Evolutionary conservation across 257 asterid genomes (phyloP), one percentile per base, ranked within the genome.

Genomic region (Craterostigma plantagineum): DNA sequence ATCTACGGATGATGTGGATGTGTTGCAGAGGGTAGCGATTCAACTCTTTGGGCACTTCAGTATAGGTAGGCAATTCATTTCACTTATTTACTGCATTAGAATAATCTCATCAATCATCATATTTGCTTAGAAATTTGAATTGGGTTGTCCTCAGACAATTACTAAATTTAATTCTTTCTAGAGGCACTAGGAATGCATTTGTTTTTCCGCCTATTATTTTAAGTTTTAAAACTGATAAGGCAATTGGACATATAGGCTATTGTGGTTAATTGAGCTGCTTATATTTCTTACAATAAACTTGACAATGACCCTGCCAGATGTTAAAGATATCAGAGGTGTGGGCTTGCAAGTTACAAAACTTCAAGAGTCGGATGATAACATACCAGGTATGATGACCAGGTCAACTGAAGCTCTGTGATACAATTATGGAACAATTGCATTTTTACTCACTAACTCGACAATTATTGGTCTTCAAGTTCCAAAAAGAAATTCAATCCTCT

Each of bases 281-380:
- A 36, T 36, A 9, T 36, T 34, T 36, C 14, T 36, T 36, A 36
- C 40, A 9, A 36, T 1, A 36, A 10, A 36, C 14, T 10, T 12
- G 11, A 9, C 14, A 11, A 40, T 40, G 45, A 2, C 16, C 11
- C 16, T 63, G 48, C 60, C 66, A 87, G 98, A 82, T 71, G 91
- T 76, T 46, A 63, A 65, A 59, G 95, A 83, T 60, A 69, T 90
- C 56, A 64, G 95, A 66, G 98, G 98, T 49, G 61, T 82, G 91
- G 95, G 95, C 64, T 67, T 90, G 72, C 95, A 90, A 69, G 95
- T 86, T 56, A 79, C 98, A 7, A 90, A 90, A 67, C 98, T 90
- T 50, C 91, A 82, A 75, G 77, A 62, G 49, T 59, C 62, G n/a
- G 76, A 72, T 49, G 73, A 43, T 63, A 49, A 61, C 64, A 76